Conservation (phyloP, 2,329 filamentous ascomycete genomes). For the Aspergillus candidus region DNA sequence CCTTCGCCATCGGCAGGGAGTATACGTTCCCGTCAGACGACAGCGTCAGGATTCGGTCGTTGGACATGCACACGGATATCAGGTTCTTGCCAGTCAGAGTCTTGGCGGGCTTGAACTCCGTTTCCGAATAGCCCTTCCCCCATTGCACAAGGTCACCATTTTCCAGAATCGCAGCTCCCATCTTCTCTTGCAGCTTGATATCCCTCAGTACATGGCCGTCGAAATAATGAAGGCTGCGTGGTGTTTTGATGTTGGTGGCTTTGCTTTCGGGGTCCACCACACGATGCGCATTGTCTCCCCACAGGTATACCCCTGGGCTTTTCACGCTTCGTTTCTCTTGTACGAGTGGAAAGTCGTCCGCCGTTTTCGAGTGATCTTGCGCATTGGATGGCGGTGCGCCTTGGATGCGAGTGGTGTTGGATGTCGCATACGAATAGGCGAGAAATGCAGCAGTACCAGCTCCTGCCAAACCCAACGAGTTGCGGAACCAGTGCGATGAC, state of each 20-base stretch:
- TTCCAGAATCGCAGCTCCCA: conserved; percentile 82
- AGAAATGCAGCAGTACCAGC: conserved; percentile 27
- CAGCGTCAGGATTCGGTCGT: conserved; percentile 76
- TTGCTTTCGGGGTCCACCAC: conserved; percentile 81
- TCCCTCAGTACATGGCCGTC: conserved; percentile 79
- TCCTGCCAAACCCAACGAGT: conserved; percentile 26
- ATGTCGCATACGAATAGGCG: conserved; percentile 26
- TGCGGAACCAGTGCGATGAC: conserved; percentile 25
- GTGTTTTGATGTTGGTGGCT: conserved; percentile 71
- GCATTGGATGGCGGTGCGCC: conserved; percentile 14
- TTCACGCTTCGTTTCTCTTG: conserved; percentile 78
- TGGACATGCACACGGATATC: conserved; percentile 66
- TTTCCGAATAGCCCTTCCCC: conserved; percentile 69
- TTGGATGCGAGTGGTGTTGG: conserved; percentile 14
- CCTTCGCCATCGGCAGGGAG: conserved; percentile 69
- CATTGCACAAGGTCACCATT: conserved; percentile 87
- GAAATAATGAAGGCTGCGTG: conserved; percentile 73
- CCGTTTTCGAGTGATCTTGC: conserved; percentile 14
- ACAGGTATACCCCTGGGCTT: conserved; percentile 84
- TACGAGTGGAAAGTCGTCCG: conserved; percentile 70
- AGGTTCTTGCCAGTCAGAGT: conserved; percentile 81
- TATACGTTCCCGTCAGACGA: conserved; percentile 71
- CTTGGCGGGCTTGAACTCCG: conserved; percentile 56
- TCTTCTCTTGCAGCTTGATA: conserved; percentile 73
- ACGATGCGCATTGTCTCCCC: conserved; percentile 79